A percentile compares a stretch with the other conserved stretches of the same genome.
Conservation (phyloP, 2,329 filamentous ascomycete genomes). For the Elsinoe arachidis region DNA sequence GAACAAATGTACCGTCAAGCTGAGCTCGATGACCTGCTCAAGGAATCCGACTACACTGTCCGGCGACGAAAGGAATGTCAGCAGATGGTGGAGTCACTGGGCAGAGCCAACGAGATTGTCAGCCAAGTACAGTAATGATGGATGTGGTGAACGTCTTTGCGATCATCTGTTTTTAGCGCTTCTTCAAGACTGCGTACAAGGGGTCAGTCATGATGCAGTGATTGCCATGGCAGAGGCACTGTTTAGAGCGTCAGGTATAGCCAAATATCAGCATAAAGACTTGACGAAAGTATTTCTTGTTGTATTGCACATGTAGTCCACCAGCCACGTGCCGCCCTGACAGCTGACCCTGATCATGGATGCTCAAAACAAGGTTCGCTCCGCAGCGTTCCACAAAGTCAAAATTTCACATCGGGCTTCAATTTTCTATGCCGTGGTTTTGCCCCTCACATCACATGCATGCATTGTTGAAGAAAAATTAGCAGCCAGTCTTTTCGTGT, state of each 20-base stretch:
- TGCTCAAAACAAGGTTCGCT: not conserved
- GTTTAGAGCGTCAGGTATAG: slow-evolving; percentile 2
- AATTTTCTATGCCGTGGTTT: not conserved
- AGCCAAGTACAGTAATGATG: slow-evolving; percentile 55
- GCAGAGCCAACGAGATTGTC: slow-evolving; percentile 90
- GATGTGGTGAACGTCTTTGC: not conserved
- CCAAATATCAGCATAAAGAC: not conserved
- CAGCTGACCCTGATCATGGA: not conserved
- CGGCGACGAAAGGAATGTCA: slow-evolving; percentile 94
- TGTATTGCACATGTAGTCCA: not conserved
- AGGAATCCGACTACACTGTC: slow-evolving; percentile 96
- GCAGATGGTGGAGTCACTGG: slow-evolving; percentile 94
- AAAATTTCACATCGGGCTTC: not conserved
- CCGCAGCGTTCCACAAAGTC: slow-evolving; percentile 4
- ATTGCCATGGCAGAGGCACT: not conserved
- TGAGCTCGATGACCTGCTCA: slow-evolving; percentile 86
- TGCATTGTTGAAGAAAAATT: not conserved
- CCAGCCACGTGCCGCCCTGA: not conserved
- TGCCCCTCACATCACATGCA: not conserved
- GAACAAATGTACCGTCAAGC: slow-evolving; percentile 95
- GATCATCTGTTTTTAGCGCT: slow-evolving; percentile 9
- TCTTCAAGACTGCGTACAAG: not conserved
- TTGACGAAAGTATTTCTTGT: not conserved
- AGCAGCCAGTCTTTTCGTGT: not conserved
- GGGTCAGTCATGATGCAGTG: not conserved